phyloP scores from a whole-genome alignment of 2,329 filamentous ascomycete species.

The Anthostomella pinea region DNA sequence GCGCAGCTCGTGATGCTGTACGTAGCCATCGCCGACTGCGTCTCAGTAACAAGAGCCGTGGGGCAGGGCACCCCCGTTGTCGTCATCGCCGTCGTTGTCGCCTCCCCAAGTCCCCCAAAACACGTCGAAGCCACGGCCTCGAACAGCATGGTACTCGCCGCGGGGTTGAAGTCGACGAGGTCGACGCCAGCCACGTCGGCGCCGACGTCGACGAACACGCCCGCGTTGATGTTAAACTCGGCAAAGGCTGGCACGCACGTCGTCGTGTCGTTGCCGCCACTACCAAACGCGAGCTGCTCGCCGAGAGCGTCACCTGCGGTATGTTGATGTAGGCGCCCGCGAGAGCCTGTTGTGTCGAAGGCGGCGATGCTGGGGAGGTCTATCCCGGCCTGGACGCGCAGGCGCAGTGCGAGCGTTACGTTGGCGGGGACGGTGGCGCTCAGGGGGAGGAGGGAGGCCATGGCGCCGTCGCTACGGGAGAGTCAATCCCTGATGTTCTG shows the following conservation, averaged over 20 bases:
- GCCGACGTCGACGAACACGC: slow-evolving; percentile 27
- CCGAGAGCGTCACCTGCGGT: slow-evolving; percentile 21
- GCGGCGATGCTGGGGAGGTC: slow-evolving; percentile 17
- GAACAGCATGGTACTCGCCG: slow-evolving; percentile 26
- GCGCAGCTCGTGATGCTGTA: slow-evolving; percentile 25
- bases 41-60: slow-evolving; percentile 12
- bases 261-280: slow-evolving; percentile 6
- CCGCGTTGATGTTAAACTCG: slow-evolving; percentile 31
- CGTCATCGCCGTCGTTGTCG: slow-evolving; percentile 1
- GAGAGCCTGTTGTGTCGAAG: slow-evolving; percentile 21
- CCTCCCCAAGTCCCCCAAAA: slow-evolving; percentile 11
- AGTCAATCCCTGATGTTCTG: slow-evolving; percentile 5
- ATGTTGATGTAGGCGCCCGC: slow-evolving; percentile 27
- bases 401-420: slow-evolving; percentile 22
- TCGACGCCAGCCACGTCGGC: slow-evolving; percentile 20
- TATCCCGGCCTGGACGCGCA: slow-evolving; percentile 25
- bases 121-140: slow-evolving; percentile 24
- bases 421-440: slow-evolving; percentile 18
- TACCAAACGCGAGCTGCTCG: slow-evolving; percentile 8
- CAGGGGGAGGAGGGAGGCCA: slow-evolving; percentile 22
- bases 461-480: slow-evolving; percentile 20
- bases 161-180: slow-evolving; percentile 23
- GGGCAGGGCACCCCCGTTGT: slow-evolving; percentile 5
- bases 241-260: slow-evolving; percentile 21
- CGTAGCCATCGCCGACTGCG: slow-evolving; percentile 13